Percentiles rank a stretch among this genome's conserved stretches.
phyloP scores from a whole-genome alignment of 495 filamentous ascomycete genomes.

The Aspergillus egyptiacus region DNA sequence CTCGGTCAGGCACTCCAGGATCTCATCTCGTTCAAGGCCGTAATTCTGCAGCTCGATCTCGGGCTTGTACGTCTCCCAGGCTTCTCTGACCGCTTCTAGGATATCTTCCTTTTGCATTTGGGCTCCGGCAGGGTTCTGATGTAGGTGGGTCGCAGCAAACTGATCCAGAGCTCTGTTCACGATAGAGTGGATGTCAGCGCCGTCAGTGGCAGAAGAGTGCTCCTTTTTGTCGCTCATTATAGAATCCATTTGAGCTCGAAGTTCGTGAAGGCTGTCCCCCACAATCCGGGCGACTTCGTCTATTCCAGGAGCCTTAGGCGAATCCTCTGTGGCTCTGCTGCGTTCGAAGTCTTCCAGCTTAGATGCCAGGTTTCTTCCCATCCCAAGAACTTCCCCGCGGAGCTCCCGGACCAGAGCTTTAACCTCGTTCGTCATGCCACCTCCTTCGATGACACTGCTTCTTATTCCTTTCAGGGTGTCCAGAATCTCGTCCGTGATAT shows the following conservation, averaged over 20 bases:
- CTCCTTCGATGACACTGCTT: constrained; percentile 77
- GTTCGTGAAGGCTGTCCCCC: constrained; percentile 67
- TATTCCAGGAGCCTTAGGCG: constrained; percentile 45
- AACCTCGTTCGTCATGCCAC: constrained; percentile 80
- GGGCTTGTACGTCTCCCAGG: constrained; percentile 86
- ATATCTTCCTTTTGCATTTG: constrained; percentile 70
- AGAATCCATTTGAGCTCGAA: constrained; percentile 72
- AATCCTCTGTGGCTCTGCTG: constrained; percentile 35
- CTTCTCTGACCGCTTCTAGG: constrained; percentile 75
- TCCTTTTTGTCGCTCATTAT: constrained; percentile 69
- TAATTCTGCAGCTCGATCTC: constrained; percentile 87
- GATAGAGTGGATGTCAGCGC: constrained; percentile 73
- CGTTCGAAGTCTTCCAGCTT: constrained; percentile 64
- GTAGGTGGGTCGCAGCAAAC: constrained; percentile 35
- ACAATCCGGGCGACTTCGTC: constrained; percentile 74
- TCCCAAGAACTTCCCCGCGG: constrained; percentile 85
- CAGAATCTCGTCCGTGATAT: constrained; percentile 62
- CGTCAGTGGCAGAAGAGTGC: constrained; percentile 61
- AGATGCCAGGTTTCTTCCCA: constrained; percentile 83
- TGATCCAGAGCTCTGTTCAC: constrained; percentile 74
- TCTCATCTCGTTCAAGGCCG: constrained; percentile 80
- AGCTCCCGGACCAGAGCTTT: constrained; percentile 85
- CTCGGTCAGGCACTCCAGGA: constrained; percentile 75
- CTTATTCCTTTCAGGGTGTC: constrained; percentile 76
- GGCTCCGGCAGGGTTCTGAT: constrained; percentile 29